Conservation (phyloP, 2,329 filamentous ascomycete genomes). For the Scedosporium apiospermum region DNA sequence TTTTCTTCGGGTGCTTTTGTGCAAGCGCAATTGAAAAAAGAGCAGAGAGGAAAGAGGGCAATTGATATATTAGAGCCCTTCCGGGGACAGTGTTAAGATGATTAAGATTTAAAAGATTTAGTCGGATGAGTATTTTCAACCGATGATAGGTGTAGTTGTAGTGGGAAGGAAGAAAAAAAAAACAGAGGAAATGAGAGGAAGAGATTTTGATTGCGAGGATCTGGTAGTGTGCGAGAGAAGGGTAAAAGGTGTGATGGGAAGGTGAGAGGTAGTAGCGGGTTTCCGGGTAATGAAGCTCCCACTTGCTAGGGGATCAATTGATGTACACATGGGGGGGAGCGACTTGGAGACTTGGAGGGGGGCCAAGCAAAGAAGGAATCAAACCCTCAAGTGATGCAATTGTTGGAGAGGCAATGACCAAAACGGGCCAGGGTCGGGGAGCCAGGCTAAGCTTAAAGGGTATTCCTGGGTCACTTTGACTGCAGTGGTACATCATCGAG, state of each 20-base stretch:
- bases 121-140: neutral
- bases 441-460: neutral
- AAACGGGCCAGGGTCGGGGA: neutral
- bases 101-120: neutral
- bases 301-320: neutral
- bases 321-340: neutral
- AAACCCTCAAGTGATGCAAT: neutral
- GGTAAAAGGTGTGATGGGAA: neutral
- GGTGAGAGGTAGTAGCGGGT: neutral
- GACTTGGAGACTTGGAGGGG: neutral
- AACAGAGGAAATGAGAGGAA: neutral
- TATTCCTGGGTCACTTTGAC: neutral
- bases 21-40: neutral
- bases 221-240: neutral
- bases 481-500: neutral
- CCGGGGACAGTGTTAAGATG: neutral
- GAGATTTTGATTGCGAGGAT: constrained; percentile 1
- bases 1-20: neutral
- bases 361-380: neutral
- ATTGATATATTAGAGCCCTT: neutral
- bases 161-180: neutral
- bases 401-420: neutral
- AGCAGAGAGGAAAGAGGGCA: neutral
- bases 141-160: neutral
- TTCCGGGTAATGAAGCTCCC: constrained; percentile 1